These are phyloP conservation scores for Zalaria obscura DNA, from an alignment of 2,329 filamentous ascomycete genomes.

Conservation along the genomic window DNA sequence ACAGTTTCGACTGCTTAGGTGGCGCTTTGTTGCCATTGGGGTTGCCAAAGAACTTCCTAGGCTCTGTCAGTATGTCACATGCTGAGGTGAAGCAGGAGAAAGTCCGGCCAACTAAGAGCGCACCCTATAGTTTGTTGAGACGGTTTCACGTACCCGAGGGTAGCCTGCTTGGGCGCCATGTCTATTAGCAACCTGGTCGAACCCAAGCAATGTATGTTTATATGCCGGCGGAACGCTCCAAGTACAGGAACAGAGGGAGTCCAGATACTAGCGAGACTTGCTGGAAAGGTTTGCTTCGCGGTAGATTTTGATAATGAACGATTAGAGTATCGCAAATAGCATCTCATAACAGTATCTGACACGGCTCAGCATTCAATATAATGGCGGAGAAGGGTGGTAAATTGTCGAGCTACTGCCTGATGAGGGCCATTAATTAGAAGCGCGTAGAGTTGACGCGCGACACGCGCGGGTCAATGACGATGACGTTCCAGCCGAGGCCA, in stretches of 20 bases:
- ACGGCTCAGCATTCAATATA: too few species aligned
- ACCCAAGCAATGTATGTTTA: too few species aligned
- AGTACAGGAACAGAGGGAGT: too few species aligned
- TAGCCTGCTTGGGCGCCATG: slow-evolving; percentile 57
- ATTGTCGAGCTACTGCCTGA: too few species aligned
- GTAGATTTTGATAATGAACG: not conserved
- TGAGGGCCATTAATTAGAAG: too few species aligned
- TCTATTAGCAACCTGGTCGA: too few species aligned
- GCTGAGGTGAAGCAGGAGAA: not conserved
- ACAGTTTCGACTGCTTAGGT: slow-evolving; percentile 63
- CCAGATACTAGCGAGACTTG: too few species aligned
- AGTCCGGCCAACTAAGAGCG: slow-evolving; percentile 14
- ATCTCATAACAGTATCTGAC: not conserved
- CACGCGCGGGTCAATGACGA: too few species aligned
- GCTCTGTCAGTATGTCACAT: slow-evolving; percentile 5
- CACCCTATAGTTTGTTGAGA: slow-evolving; percentile 64
- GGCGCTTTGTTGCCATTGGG: slow-evolving; percentile 44
- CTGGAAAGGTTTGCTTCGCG: not conserved
- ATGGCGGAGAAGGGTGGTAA: too few species aligned
- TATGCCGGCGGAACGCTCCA: too few species aligned
- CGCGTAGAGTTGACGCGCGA: too few species aligned
- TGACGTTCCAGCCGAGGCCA: too few species aligned
- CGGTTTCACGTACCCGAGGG: slow-evolving; percentile 72
- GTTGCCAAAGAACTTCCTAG: slow-evolving; percentile 74
- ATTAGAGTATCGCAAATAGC: not conserved